Conservation (phyloP, 2,329 filamentous ascomycete genomes). For the Coniochaeta hoffmannii region DNA sequence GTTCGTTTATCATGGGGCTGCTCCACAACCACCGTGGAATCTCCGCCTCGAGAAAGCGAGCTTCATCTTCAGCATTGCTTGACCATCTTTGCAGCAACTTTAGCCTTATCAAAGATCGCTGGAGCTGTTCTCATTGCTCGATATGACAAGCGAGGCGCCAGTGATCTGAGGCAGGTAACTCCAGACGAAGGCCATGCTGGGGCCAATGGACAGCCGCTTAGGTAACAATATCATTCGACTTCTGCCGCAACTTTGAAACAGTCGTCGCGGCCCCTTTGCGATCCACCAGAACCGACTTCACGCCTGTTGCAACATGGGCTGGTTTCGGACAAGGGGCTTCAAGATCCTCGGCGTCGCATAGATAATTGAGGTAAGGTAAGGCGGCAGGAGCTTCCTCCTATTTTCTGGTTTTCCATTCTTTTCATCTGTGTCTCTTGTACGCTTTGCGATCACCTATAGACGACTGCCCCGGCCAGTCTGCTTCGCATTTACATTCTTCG, state of each 20-base stretch:
- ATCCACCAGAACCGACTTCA: neutral
- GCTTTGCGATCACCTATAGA: neutral
- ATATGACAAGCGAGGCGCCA: neutral
- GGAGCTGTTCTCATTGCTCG: neutral
- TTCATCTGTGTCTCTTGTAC: neutral
- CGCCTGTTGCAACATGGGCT: slow-evolving; percentile 1
- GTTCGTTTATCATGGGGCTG: too few relatives aligned
- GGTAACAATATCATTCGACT: slow-evolving; percentile 24
- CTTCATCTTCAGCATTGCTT: neutral
- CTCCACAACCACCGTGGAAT: too few relatives aligned
- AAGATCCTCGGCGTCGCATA: neutral
- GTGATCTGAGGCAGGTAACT: neutral
- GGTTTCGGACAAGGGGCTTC: neutral
- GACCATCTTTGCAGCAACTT: neutral
- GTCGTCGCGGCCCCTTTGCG: slow-evolving; percentile 8
- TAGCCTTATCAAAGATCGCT: neutral
- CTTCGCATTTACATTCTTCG: too few relatives aligned
- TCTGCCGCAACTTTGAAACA: slow-evolving; percentile 42
- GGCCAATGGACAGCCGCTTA: slow-evolving; percentile 14
- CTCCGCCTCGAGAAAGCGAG: neutral
- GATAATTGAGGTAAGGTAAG: neutral
- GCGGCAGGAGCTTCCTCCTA: neutral
- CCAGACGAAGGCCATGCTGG: slow-evolving; percentile 5
- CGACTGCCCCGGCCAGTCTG: neutral
- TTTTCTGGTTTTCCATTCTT: neutral